phyloP scores from a whole-genome alignment of 2,329 filamentous ascomycete species.

The Niveomyces coronatus region DNA sequence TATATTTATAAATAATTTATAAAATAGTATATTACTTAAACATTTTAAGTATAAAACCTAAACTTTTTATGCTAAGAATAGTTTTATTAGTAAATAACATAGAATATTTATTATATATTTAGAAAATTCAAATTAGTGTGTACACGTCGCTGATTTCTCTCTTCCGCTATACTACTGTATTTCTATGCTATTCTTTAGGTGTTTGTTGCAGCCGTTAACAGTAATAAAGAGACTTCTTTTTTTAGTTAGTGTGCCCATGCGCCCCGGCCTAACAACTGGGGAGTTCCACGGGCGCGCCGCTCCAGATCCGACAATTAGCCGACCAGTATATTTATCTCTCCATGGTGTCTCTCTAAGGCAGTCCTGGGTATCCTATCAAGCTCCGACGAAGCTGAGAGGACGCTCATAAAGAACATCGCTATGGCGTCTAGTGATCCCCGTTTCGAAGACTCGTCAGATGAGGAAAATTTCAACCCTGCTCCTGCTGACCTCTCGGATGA shows the following conservation, averaged over 20 bases:
- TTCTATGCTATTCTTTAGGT: not conserved
- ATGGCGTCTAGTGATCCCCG: constrained; percentile 41
- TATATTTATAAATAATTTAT: not conserved
- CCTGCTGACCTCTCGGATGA: constrained; percentile 63
- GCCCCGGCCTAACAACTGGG: not conserved
- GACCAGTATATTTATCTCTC: constrained; percentile 4
- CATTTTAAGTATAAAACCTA: not conserved
- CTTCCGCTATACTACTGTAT: not conserved
- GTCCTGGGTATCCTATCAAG: constrained; percentile 9
- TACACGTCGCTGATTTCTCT: no score
- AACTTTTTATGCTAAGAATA: no score
- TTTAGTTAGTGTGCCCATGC: not conserved
- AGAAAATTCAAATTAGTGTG: no score
- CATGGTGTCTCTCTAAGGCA: no score
- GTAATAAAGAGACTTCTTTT: not conserved
- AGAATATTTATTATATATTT: not conserved
- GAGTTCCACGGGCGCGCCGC: not conserved
- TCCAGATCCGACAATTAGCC: constrained; percentile 13
- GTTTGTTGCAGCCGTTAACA: not conserved
- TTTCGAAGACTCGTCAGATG: constrained; percentile 60
- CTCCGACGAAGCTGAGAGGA: constrained; percentile 5
- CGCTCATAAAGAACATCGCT: constrained; percentile 14
- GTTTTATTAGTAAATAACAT: no score
- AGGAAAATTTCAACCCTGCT: constrained; percentile 81
- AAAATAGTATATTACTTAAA: no score